Evolutionary conservation across 768 basidiomycete genomes (phyloP).

Genomic region (Hygrocybe coccinea): DNA sequence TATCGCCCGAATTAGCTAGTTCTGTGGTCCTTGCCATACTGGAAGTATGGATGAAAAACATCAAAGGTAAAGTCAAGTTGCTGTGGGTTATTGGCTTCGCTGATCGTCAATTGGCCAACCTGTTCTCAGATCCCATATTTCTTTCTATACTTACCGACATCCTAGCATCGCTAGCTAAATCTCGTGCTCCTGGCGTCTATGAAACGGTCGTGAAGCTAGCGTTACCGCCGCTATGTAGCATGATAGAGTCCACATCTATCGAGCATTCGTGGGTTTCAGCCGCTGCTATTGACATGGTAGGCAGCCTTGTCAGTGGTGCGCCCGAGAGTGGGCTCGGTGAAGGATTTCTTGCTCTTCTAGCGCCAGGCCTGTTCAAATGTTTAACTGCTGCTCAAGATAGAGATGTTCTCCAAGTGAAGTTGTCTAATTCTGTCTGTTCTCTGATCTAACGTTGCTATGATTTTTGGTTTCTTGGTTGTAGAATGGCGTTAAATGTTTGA

Average conservation of each 20-base stretch:
- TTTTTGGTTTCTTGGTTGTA: conserved; percentile 25
- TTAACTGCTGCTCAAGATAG: conserved; percentile 74
- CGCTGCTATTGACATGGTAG: conserved; percentile 78
- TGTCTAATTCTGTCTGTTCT: background rate
- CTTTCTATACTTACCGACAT: conserved; percentile 82
- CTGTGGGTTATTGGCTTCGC: background rate
- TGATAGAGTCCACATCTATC: conserved; percentile 53
- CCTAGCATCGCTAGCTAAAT: conserved; percentile 61
- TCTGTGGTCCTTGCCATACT: conserved; percentile 64
- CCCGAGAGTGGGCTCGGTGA: conserved; percentile 63
- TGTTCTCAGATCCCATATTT: conserved; percentile 70
- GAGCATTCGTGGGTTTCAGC: conserved; percentile 71
- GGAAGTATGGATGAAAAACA: conserved; percentile 82
- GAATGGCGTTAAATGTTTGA: conserved; percentile 82
- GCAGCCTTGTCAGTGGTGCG: conserved; percentile 65
- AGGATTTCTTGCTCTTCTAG: conserved; percentile 73
- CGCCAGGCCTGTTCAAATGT: conserved; percentile 68
- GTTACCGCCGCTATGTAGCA: conserved; percentile 64
- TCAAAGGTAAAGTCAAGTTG: conserved; percentile 53
- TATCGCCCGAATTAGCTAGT: conserved; percentile 59
- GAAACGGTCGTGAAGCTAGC: conserved; percentile 67
- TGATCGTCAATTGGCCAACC: conserved; percentile 2
- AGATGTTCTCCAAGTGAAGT: conserved; percentile 70
- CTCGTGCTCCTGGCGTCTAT: conserved; percentile 57
- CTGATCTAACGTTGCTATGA: conserved; percentile 1